Percentiles rank a stretch among this genome's conserved stretches.
Conservation (phyloP, 2,329 filamentous ascomycete genomes). For the Cadophora gregata region DNA sequence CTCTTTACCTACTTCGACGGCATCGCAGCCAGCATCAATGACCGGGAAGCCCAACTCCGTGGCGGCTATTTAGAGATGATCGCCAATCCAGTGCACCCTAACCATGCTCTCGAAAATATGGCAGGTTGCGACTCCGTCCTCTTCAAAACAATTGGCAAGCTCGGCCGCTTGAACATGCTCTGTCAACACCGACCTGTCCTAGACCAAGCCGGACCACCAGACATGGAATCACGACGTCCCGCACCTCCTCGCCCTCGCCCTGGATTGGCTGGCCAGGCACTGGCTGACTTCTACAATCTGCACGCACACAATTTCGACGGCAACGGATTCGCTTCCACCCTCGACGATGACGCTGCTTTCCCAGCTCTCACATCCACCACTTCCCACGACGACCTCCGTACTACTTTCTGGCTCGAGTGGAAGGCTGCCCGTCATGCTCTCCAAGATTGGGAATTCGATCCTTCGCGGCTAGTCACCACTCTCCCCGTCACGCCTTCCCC, state of each 20-base stretch:
- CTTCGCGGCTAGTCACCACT: conserved; percentile 55
- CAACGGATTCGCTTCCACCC: conserved; percentile 65
- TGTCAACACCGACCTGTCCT: conserved; percentile 70
- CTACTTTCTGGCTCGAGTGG: conserved; percentile 87
- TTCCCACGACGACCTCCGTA: conserved; percentile 62
- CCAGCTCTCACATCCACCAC: conserved; percentile 45
- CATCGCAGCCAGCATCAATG: conserved; percentile 89
- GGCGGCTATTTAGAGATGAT: conserved; percentile 67
- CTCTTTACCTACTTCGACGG: conserved; percentile 96
- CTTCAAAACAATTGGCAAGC: conserved; percentile 83
- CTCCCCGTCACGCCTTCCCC: conserved; percentile 57
- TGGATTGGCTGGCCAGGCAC: conserved; percentile 49
- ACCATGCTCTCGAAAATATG: conserved; percentile 72
- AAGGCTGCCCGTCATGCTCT: conserved; percentile 77
- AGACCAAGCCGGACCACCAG: conserved; percentile 49
- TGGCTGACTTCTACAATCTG: conserved; percentile 57
- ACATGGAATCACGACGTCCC: conserved; percentile 39
- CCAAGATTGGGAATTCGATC: conserved; percentile 80
- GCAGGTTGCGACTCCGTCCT: conserved; percentile 86
- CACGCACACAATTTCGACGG: conserved; percentile 68
- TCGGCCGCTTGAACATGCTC: conserved; percentile 84
- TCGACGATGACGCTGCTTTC: conserved; percentile 60
- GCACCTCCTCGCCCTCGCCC: conserved; percentile 42
- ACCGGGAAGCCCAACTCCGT: conserved; percentile 82
- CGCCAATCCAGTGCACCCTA: conserved; percentile 64